Evolutionary conservation across 1,139 yeast species (phyloP).

Genomic region (Suhomyces bokatorum): DNA sequence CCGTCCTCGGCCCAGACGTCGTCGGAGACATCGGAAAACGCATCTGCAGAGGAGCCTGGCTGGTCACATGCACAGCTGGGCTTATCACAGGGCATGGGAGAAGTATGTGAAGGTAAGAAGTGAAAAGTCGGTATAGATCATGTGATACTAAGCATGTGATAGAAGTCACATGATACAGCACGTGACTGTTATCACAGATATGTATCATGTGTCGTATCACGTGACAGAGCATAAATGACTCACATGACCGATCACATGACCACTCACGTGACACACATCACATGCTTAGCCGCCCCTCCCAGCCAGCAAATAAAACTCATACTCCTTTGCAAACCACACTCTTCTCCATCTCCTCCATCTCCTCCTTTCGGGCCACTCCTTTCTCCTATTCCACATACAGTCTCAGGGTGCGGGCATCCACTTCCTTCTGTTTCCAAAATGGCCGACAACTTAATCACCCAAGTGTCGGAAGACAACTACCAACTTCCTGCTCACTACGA

Average conservation of each 20-base stretch:
- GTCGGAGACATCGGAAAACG: slow-evolving; percentile 14
- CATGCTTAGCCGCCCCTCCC: not conserved
- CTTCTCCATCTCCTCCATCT: too few relatives aligned
- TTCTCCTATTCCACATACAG: not conserved
- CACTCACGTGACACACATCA: too few relatives aligned
- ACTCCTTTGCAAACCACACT: not conserved
- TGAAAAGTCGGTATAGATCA: not conserved
- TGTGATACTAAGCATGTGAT: not conserved
- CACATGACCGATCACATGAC: too few relatives aligned
- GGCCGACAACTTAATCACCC: slow-evolving; percentile 59
- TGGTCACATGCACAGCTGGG: slow-evolving; percentile 5
- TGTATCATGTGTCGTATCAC: too few relatives aligned
- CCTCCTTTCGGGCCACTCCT: too few relatives aligned
- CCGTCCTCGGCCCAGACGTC: slow-evolving; percentile 51
- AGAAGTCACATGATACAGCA: too few relatives aligned
- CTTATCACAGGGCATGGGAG: slow-evolving; percentile 1
- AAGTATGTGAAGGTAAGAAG: too few relatives aligned
- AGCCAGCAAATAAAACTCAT: not conserved
- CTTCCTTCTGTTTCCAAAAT: slow-evolving; percentile 15
- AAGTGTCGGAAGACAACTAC: slow-evolving; percentile 52
- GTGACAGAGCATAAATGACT: too few relatives aligned
- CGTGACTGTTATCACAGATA: too few relatives aligned
- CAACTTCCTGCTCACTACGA: slow-evolving; percentile 21
- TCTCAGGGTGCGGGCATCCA: slow-evolving; percentile 18
- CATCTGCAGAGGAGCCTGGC: too few relatives aligned